These are phyloP conservation scores for Glycine soja DNA, from an alignment of 306 rosid species.

Conservation along the genomic window DNA sequence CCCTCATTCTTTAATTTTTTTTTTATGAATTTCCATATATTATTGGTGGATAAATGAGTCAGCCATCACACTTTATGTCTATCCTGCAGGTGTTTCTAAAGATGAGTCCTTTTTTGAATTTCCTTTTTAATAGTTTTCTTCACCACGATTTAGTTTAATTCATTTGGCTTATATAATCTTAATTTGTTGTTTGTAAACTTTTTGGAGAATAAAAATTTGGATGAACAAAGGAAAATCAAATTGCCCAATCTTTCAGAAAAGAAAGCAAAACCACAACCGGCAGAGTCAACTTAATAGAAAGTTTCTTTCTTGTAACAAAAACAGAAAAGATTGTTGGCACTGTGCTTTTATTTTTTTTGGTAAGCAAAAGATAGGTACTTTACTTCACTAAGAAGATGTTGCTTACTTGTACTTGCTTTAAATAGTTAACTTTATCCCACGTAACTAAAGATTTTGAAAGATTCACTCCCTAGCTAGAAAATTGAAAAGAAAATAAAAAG, in stretches of 20 bases:
- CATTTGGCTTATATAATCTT: background rate
- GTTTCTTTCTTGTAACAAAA: slow-evolving; percentile 35
- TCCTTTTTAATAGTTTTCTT: background rate
- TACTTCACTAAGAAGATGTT: slow-evolving; percentile 71
- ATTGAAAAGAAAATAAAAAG: slow-evolving; percentile 41
- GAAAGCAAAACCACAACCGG: slow-evolving; percentile 37
- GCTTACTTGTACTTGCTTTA: slow-evolving; percentile 25
- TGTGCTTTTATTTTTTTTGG: background rate
- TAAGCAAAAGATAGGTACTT: slow-evolving; percentile 49
- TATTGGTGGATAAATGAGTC: slow-evolving; percentile 60
- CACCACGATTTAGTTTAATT: background rate
- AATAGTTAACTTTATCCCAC: slow-evolving; percentile 25
- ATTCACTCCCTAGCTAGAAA: slow-evolving; percentile 18
- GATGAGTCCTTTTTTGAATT: slow-evolving; percentile 23
- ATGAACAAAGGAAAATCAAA: slow-evolving; percentile 3
- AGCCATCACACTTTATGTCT: slow-evolving; percentile 43
- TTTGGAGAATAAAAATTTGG: slow-evolving; percentile 14
- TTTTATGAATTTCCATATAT: slow-evolving; percentile 11
- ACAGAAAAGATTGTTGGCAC: background rate
- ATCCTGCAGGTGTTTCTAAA: slow-evolving; percentile 34
- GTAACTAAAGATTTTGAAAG: slow-evolving; percentile 39
- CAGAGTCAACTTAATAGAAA: slow-evolving; percentile 41
- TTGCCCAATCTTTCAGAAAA: background rate
- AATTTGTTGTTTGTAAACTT: background rate
- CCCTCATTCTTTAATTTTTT: background rate